Percentiles rank a stretch among this genome's conserved stretches.
Evolutionary conservation across 768 basidiomycete species (phyloP).

Genomic region (Dendrothele bispora): DNA sequence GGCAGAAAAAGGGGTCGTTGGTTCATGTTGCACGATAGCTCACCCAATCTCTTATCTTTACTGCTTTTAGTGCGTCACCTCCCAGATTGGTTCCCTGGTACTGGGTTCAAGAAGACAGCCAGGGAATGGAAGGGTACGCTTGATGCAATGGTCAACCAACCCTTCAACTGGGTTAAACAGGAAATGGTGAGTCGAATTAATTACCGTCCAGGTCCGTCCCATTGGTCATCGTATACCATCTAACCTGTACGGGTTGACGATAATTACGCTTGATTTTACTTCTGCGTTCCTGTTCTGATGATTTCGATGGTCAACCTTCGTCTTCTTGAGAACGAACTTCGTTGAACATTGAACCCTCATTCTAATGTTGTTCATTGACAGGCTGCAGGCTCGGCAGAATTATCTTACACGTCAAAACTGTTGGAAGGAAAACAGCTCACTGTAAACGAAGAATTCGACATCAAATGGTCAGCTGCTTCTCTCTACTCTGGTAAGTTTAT

Average conservation of each 20-base stretch:
- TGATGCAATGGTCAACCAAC: constrained; percentile 44
- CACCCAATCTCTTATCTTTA: neutral
- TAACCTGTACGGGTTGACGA: no score
- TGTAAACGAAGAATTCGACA: constrained; percentile 18
- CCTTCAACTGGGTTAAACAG: constrained; percentile 42
- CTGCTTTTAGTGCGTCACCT: constrained; percentile 41
- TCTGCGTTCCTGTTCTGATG: no score
- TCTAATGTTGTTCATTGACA: neutral
- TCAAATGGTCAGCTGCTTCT: constrained; percentile 28
- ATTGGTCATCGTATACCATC: no score
- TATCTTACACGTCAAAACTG: constrained; percentile 18
- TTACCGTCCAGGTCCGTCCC: no score
- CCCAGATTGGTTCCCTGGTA: constrained; percentile 61
- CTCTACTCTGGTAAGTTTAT: constrained; percentile 25
- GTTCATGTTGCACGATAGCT: neutral
- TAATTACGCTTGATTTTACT: no score
- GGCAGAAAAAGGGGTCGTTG: no score
- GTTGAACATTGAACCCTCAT: neutral
- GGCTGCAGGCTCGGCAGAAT: constrained; percentile 17
- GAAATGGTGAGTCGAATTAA: constrained; percentile 37
- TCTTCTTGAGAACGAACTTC: no score
- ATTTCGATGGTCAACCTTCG: no score
- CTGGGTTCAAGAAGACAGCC: constrained; percentile 49
- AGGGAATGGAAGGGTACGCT: constrained; percentile 42
- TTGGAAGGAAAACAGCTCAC: constrained; percentile 12